Evolutionary conservation across 148 eudicot genomes (phyloP), one percentile per base, ranked within the genome.

Genomic region (Silene latifolia): DNA sequence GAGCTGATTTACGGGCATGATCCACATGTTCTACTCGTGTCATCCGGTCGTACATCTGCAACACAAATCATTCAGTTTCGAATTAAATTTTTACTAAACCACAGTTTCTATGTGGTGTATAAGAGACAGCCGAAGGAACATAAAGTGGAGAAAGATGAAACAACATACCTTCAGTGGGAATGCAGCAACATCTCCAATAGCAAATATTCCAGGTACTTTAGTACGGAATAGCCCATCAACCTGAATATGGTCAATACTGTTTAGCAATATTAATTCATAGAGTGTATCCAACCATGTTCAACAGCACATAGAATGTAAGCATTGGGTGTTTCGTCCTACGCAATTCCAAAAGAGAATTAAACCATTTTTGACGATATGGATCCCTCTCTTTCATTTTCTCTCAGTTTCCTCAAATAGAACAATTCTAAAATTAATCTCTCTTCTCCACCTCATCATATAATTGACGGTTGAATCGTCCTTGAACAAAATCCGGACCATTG

Each of bases 1-100:
- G 90, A n/a, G 99, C 99, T 63, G 98, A 95, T 74, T 82, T 83
- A 75, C 98, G 96, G 80, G 99, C 99, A 87, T 95, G 99, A 84
- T 92, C 99, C 74, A 95, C 98, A 78, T 95, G 99, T 74, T 95
- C 98, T 69, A 92, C 99, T 73, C 99, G 89, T 73, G 97, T 66
- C 78, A 86, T 77, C 77, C 98, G 88, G 84, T 89, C 82, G 75
- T 92, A 95, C 62, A 95, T 90, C 99, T 95, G 94, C 68, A 74
- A 75, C 76, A 62, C 18, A 78, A 27, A 44, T 79, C 70, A 48
- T 65, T 35, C 32, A 59, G 48, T 54, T 59, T 4, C 8, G 7
- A 44, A 10, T 15, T 27, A 18, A 42, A 42, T 3, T 13, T 67
- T 44, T 19, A 8, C n/a, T 10, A 19, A 7, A 67, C 53, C 54